Conservation (phyloP, 1,284 basidiomycete genomes). For the Malassezia globosa region DNA sequence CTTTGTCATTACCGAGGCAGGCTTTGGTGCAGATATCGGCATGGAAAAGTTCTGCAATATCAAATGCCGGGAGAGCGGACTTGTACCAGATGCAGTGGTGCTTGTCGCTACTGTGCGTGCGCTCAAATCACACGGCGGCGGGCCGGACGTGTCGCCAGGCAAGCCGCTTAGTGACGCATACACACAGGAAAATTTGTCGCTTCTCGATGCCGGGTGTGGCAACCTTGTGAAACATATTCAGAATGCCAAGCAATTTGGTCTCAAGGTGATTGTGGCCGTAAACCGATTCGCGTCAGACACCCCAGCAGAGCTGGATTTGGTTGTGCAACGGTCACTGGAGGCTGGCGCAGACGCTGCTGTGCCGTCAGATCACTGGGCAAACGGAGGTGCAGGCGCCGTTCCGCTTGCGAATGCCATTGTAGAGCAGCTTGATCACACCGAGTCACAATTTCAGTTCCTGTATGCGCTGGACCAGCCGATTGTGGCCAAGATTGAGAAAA, state of each 20-base stretch:
- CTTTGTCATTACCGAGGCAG: conserved; percentile 95
- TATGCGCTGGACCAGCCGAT: conserved; percentile 38
- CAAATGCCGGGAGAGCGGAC: conserved; percentile 87
- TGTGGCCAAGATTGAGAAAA: conserved; percentile 41
- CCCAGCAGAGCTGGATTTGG: conserved; percentile 72
- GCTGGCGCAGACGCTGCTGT: conserved; percentile 91
- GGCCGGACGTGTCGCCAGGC: conserved; percentile 90
- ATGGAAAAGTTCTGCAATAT: conserved; percentile 89
- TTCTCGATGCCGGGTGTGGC: conserved; percentile 79
- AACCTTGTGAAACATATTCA: conserved; percentile 88
- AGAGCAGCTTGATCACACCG: conserved; percentile 27
- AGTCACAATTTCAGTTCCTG: conserved; percentile 41
- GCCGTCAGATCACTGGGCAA: conserved; percentile 71
- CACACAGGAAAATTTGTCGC: conserved; percentile 81
- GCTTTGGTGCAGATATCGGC: conserved; percentile 95
- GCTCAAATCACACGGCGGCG: conserved; percentile 97
- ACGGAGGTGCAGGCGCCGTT: conserved; percentile 38
- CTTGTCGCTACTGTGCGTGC: conserved; percentile 96
- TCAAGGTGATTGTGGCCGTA: conserved; percentile 92
- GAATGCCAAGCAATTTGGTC: conserved; percentile 86
- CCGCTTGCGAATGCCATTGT: conserved; percentile 41
- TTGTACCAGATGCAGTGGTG: conserved; percentile 83
- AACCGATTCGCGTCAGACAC: conserved; percentile 91
- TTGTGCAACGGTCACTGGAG: conserved; percentile 66
- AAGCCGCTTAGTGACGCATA: conserved; percentile 89